Base-by-base conservation (phyloP, 495 filamentous ascomycete species). In the Cetradonia linearis region DNA sequence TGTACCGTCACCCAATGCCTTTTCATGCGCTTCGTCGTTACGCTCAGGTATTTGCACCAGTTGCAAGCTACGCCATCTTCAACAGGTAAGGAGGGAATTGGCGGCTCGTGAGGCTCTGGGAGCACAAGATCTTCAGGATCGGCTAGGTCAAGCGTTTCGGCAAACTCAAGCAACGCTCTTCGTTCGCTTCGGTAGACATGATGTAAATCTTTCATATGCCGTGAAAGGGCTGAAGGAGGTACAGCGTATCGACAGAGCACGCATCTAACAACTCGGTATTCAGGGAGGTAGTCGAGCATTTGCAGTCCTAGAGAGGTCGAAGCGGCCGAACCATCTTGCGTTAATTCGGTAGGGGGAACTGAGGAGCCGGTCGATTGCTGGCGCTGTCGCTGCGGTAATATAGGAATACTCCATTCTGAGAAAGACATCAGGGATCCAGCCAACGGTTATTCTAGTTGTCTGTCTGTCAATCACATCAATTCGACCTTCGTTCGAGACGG, bases 151-250 rank as follows among this genome's bases (percentile, higher is more conserved):
- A 46, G 42, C 10, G 42, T 46, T 46, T 46, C 42, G 42, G 42
- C 42, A 25, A 23, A 46, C 10, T 46, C 42, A 23, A 46, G 42
- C 42, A 46, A 25, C 13, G 42, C 42, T 46, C 42, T 46, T 3
- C 42, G 20, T 46, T 46, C 25, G 42, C 42, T 20, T 6, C 42
- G 42, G 42, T 46, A 46, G 42, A 46, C 42, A 10, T 46, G 42
- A 46, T 46, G 42, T 46, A 46, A 20, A 46, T 46, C 42, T 46
- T 46, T 46, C 42, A 46, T 46, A 46, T 46, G 42, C 20, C 42
- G 42, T 25, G 42, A 46, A 20, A 46, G 42, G 20, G 42, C 42
- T 10, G 42, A 46, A 25, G 42, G 42, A 46, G 42, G 42, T 5
- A 46, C 42, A 23, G 42, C 42, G 25, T 46, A 46, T 46, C 42